Conservation (phyloP, 495 filamentous ascomycete species). For the Talaromyces ruber region DNA sequence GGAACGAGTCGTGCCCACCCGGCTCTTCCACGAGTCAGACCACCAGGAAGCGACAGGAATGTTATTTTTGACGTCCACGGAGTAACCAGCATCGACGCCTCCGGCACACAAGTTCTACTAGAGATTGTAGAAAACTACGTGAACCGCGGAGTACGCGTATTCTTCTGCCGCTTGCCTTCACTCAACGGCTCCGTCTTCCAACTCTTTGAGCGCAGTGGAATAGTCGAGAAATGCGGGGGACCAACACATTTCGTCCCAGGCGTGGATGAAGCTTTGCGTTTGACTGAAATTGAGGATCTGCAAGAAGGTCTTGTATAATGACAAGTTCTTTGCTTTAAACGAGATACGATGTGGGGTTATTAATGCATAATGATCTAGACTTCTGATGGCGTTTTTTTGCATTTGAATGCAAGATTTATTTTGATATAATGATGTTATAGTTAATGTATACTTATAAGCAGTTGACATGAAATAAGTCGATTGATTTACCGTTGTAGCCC, state of each 20-base stretch:
- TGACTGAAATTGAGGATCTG: conserved; percentile 61
- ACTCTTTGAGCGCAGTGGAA: conserved; percentile 70
- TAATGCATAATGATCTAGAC: not conserved
- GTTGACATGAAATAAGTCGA: not conserved
- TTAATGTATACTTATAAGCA: not conserved
- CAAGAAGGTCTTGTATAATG: not conserved
- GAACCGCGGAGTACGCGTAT: conserved; percentile 66
- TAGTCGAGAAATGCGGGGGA: conserved; percentile 71
- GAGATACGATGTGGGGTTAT: not conserved
- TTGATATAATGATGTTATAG: not conserved
- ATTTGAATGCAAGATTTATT: not conserved
- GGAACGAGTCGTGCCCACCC: conserved; percentile 80
- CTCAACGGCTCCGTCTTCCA: conserved; percentile 56
- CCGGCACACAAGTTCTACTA: conserved; percentile 78
- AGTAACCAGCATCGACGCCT: conserved; percentile 86
- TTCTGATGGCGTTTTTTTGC: not conserved
- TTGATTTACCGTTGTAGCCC: not conserved
- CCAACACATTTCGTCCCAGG: conserved; percentile 67
- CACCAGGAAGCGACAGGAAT: conserved; percentile 69
- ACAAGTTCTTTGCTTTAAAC: not conserved
- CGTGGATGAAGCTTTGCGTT: conserved; percentile 73
- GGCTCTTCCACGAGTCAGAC: conserved; percentile 66
- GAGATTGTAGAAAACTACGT: conserved; percentile 81
- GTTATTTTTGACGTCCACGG: conserved; percentile 97
- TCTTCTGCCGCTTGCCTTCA: conserved; percentile 72